Conservation (phyloP, 164 flowering plant species). For the Aristolochia fimbriata region DNA sequence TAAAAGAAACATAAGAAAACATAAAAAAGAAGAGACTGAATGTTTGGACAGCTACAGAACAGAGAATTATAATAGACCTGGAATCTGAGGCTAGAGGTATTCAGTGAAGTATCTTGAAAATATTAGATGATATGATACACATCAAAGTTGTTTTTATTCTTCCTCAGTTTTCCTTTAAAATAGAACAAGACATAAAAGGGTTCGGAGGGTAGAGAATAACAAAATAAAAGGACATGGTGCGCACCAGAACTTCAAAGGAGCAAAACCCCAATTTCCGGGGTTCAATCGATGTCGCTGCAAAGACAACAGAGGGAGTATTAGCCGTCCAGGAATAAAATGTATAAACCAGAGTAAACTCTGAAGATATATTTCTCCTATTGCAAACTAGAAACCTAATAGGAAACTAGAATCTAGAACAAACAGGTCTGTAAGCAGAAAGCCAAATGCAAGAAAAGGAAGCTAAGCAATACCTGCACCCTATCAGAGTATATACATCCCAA, state of each 20-base stretch:
- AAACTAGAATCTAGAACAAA: neutral
- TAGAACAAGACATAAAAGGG: neutral
- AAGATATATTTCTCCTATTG: no score
- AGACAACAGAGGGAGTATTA: no score
- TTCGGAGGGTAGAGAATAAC: neutral
- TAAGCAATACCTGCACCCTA: constrained; percentile 15
- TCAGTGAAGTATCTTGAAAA: neutral
- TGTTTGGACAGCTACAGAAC: no score
- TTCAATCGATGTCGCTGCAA: no score
- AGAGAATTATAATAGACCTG: no score
- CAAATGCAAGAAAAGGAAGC: neutral
- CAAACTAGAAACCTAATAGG: neutral
- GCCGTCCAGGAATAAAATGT: no score
- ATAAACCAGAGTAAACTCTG: no score
- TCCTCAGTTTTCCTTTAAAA: neutral
- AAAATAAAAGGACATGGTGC: neutral
- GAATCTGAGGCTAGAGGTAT: no score
- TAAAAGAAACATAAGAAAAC: no score
- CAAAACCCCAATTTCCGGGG: no score
- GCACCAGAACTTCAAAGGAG: neutral
- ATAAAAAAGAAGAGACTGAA: no score
- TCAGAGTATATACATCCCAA: constrained; percentile 9
- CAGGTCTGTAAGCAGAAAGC: neutral
- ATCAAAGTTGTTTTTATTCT: neutral
- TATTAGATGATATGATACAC: neutral